These are phyloP conservation scores for Ambrosia trifida DNA, from an alignment of 129 eudicot species.

Conservation along the genomic window DNA sequence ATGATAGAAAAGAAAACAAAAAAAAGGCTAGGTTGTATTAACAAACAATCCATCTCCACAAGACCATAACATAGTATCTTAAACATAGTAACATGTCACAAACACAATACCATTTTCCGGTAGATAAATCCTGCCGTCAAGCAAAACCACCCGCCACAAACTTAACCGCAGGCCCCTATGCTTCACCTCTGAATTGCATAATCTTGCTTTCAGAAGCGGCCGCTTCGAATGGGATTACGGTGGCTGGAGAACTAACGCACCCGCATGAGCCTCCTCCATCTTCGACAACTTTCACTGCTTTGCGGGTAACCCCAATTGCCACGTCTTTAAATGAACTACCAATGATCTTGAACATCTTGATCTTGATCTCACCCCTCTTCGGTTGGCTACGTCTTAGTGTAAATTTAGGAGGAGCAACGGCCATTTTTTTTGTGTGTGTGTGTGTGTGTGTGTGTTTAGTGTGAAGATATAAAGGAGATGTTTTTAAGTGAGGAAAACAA, in stretches of 20 bases:
- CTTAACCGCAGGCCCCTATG: background rate
- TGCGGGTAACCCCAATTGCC: background rate
- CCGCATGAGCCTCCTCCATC: background rate
- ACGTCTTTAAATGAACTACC: background rate
- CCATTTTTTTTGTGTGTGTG: background rate
- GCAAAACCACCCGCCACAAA: background rate
- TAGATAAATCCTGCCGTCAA: no score
- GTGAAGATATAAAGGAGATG: no score
- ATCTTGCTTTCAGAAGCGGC: no score
- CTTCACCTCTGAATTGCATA: no score
- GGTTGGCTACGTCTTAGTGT: background rate
- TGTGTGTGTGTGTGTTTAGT: no score
- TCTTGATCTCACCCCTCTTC: slow-evolving; percentile 1
- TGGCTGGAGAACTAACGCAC: background rate
- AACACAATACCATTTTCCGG: no score
- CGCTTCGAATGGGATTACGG: background rate
- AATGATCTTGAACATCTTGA: background rate
- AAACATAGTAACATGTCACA: no score
- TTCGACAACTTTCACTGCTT: background rate
- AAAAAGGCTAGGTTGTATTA: no score
- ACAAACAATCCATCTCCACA: no score
- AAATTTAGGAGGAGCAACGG: background rate
- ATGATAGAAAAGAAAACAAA: no score
- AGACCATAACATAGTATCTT: no score
- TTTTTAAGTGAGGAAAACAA: no score